Evolutionary conservation across 1,139 yeast genomes (phyloP).

Genomic region (Petasospora fabianii): DNA sequence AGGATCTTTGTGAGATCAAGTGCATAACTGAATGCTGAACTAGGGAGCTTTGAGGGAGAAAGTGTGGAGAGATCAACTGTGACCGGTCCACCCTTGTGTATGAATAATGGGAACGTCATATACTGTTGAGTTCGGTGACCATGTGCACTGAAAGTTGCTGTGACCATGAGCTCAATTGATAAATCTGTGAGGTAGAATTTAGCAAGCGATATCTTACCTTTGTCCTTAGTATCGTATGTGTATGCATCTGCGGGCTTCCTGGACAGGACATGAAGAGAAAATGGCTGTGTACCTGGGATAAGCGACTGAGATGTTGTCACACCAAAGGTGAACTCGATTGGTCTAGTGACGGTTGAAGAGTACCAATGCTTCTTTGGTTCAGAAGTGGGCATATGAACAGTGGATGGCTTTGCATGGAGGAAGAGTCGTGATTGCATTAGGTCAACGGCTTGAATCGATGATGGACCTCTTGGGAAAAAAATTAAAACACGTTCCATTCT

Average conservation of each 20-base stretch:
- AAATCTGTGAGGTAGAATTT: conserved; percentile 1
- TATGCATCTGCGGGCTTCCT: conserved; percentile 4
- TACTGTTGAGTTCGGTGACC: neutral
- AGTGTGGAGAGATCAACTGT: conserved; percentile 4
- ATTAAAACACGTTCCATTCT: conserved; percentile 8
- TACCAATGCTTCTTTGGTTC: conserved; percentile 2
- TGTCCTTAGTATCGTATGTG: conserved; percentile 7
- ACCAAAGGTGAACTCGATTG: conserved; percentile 3
- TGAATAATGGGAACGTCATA: neutral
- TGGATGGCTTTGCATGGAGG: neutral
- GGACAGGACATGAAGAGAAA: conserved; percentile 8
- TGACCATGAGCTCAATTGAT: neutral
- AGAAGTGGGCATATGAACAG: conserved; percentile 1
- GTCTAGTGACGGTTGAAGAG: neutral
- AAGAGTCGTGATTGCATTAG: conserved; percentile 6
- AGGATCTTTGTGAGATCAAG: conserved; percentile 5
- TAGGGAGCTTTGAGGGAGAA: conserved; percentile 1
- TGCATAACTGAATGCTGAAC: conserved; percentile 5
- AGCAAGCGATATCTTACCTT: conserved; percentile 2
- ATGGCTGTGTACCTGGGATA: conserved; percentile 10
- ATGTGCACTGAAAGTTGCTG: neutral
- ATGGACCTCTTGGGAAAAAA: conserved; percentile 11
- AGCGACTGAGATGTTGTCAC: conserved; percentile 8
- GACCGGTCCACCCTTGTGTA: conserved; percentile 1
- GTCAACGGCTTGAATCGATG: conserved; percentile 5